These are phyloP conservation scores for Craspedostauros australis DNA, from an alignment of 108 stramenopile species.

Conservation along the genomic window DNA sequence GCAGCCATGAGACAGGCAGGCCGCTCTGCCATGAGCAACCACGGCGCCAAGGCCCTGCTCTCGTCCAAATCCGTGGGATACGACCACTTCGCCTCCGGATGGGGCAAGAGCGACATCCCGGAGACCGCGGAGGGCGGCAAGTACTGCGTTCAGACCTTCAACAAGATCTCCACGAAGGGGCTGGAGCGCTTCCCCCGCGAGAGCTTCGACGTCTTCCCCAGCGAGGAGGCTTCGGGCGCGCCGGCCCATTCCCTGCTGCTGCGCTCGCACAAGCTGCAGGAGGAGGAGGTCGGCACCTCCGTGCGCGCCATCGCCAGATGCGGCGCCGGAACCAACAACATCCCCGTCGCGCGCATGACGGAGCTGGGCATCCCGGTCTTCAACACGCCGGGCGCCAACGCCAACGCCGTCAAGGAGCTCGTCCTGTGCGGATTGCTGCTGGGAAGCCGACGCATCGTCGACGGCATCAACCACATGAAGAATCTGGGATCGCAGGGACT, in stretches of 20 bases:
- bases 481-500: slow-evolving; percentile 49
- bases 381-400: slow-evolving; percentile 87
- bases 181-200: slow-evolving; percentile 31
- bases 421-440: slow-evolving; percentile 63
- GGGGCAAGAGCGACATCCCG: slow-evolving; percentile 24
- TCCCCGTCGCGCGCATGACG: slow-evolving; percentile 63
- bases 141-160: slow-evolving; percentile 57
- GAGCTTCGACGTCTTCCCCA: slow-evolving; percentile 27
- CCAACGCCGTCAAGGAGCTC: slow-evolving; percentile 79
- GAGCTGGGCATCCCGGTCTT: slow-evolving; percentile 81
- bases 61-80: slow-evolving; percentile 16
- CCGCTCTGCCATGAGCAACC: no score
- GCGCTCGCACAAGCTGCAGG: slow-evolving; percentile 62
- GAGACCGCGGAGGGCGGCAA: slow-evolving; percentile 27
- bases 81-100: slow-evolving; percentile 33
- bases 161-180: slow-evolving; percentile 58
- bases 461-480: slow-evolving; percentile 68
- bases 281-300: slow-evolving; percentile 40
- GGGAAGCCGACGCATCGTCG: slow-evolving; percentile 51
- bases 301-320: slow-evolving; percentile 68
- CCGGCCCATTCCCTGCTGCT: slow-evolving; percentile 58
- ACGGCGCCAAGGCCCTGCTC: no score
- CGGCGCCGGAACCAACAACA: slow-evolving; percentile 78
- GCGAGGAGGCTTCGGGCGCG: slow-evolving; percentile 30
- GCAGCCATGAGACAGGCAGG: no score